Percentiles rank a stretch among this genome's conserved stretches.
Conservation (phyloP, 106 monocot species). For the Iris macrosiphon region DNA sequence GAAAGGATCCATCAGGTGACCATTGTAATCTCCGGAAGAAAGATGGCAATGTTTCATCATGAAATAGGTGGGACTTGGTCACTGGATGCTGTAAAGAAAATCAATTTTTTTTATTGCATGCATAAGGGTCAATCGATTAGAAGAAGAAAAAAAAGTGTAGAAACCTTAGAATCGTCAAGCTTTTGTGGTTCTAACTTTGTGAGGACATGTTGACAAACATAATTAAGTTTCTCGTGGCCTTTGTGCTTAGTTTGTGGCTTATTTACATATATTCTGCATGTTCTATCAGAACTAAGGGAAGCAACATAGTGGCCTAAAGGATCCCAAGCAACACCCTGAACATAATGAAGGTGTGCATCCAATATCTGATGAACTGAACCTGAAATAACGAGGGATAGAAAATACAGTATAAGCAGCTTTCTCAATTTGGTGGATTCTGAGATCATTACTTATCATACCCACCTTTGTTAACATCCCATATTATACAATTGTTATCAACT, state of each 20-base stretch:
- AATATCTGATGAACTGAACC: slow-evolving; percentile 87
- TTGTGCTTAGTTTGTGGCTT: slow-evolving; percentile 60
- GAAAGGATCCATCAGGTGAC: slow-evolving; percentile 97
- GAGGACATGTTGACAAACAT: slow-evolving; percentile 69
- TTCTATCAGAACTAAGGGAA: slow-evolving; percentile 93
- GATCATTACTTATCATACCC: neutral
- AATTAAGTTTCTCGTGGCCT: slow-evolving; percentile 62
- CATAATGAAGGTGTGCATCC: slow-evolving; percentile 91
- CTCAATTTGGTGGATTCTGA: neutral
- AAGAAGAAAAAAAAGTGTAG: slow-evolving; percentile 4
- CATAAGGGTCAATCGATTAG: no score
- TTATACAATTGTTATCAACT: slow-evolving; percentile 85
- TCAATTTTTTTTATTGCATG: neutral
- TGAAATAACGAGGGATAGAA: slow-evolving; percentile 20
- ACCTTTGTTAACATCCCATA: slow-evolving; percentile 90
- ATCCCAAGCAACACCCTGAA: slow-evolving; percentile 98
- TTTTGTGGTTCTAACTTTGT: slow-evolving; percentile 45
- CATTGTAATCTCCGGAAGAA: slow-evolving; percentile 86
- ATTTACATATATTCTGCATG: slow-evolving; percentile 71
- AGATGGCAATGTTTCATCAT: slow-evolving; percentile 93
- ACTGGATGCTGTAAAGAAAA: slow-evolving; percentile 24
- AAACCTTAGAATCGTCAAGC: slow-evolving; percentile 69
- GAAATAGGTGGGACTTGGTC: slow-evolving; percentile 66
- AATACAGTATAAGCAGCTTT: neutral
- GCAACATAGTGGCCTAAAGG: slow-evolving; percentile 83